Evolutionary conservation across 169 alveolate species (phyloP), one percentile per base, ranked within the genome.

Genomic region (Plasmodium inui): DNA sequence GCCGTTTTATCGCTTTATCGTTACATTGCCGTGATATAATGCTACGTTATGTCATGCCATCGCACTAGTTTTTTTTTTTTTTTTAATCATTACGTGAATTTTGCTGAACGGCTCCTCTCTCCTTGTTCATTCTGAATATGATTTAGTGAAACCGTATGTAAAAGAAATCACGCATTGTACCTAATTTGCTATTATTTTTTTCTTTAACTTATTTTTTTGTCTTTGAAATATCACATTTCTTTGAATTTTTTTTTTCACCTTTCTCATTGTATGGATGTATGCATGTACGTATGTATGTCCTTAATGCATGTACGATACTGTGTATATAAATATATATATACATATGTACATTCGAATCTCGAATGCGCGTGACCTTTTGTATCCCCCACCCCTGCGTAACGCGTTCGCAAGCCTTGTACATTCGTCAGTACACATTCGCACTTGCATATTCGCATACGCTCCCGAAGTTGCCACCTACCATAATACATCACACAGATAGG

Each of bases 201-300:
- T 78, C 41, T 39, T n/a, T 37, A 28, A 9, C 61, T 6, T 19
- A 78, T 78, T 78, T 78, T 78, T 78, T 78, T 78, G 34, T 78
- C 44, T 78, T 78, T 78, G 84, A 78, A 78, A 28, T 78, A 78
- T 9, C 61, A 12, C 55, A 78, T 78, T 78, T 34, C 44, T 78
- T 1, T 78, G 34, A 26, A 17, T 22, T 61, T 61, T 61, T 61
- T 61, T 78, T 78, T 78, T 78, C 22, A 39, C 26, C 34, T 39
- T 2, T n/a, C 44, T 1, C 26, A 78, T 14, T 41, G 41, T 28
- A 78, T 74, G n/a, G 28, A 74, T 30, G 22, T 78, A 41, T 34
- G 41, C n/a, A 72, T 14, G 37, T 26, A 72, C 19, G 37, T 22
- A 72, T 72, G 34, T 74, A 74, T 74, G 46, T 19, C 32, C 32